Evolutionary conservation across 345 rosid genomes (phyloP).

Genomic region (Pistacia atlantica): DNA sequence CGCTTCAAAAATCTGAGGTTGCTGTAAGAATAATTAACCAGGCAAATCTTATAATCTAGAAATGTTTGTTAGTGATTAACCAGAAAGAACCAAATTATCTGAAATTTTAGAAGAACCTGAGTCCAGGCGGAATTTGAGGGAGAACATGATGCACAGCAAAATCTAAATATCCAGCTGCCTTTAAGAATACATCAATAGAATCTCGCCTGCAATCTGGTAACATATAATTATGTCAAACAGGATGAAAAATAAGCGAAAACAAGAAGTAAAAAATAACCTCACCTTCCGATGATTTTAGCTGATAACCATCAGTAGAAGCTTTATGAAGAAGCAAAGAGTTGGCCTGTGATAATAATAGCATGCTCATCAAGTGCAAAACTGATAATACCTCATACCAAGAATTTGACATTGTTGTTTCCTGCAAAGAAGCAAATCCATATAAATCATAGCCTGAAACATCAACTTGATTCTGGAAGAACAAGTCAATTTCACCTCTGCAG

Average conservation of each 20-base stretch:
- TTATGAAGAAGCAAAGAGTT: slow-evolving; percentile 63
- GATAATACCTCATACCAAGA: slow-evolving; percentile 75
- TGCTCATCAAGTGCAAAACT: slow-evolving; percentile 71
- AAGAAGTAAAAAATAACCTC: too few species aligned
- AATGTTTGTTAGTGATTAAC: too few species aligned
- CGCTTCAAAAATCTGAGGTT: not conserved
- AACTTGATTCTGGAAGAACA: not conserved
- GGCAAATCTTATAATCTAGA: too few species aligned
- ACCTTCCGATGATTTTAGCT: slow-evolving; percentile 29
- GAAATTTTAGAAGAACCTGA: slow-evolving; percentile 38
- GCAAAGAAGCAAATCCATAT: slow-evolving; percentile 23
- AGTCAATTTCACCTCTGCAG: slow-evolving; percentile 41
- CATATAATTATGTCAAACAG: too few species aligned
- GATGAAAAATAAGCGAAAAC: too few species aligned
- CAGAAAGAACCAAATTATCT: not conserved
- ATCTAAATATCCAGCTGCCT: too few species aligned
- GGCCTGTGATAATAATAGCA: slow-evolving; percentile 61
- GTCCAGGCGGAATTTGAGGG: slow-evolving; percentile 50
- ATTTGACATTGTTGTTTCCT: slow-evolving; percentile 66
- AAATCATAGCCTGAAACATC: not conserved
- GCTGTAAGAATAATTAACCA: not conserved
- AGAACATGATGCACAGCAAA: slow-evolving; percentile 60
- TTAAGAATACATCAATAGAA: too few species aligned
- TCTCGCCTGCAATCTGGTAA: too few species aligned
- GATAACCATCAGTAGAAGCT: slow-evolving; percentile 43